Evolutionary conservation across 306 rosid genomes (phyloP).

Genomic region (Rosa multiflora): DNA sequence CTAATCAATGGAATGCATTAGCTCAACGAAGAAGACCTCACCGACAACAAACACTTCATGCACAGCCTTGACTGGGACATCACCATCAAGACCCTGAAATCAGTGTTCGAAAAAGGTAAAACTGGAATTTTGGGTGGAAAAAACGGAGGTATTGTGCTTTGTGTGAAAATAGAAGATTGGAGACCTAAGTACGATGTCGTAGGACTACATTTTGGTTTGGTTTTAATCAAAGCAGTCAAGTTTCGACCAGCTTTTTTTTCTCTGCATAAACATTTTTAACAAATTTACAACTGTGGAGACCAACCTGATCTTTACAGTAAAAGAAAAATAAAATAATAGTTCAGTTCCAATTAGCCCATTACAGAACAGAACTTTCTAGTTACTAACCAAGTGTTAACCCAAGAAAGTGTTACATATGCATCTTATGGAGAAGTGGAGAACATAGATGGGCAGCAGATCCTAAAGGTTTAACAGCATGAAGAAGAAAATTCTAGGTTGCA

Average conservation of each 20-base stretch:
- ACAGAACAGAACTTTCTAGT: neutral
- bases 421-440: neutral
- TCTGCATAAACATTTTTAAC: neutral
- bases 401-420: neutral
- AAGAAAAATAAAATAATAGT: neutral
- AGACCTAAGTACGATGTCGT: neutral
- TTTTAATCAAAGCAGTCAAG: neutral
- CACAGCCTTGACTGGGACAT: constrained; percentile 12
- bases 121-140: neutral
- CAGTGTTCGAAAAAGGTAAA: neutral
- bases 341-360: neutral
- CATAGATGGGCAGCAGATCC: neutral
- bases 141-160: neutral
- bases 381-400: neutral
- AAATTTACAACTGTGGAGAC: neutral
- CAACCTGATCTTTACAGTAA: neutral
- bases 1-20: neutral
- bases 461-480: neutral
- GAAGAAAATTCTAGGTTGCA: neutral
- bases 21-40: neutral
- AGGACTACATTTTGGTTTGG: neutral
- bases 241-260: neutral
- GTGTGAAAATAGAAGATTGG: neutral
- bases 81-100: constrained; percentile 13
- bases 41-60: neutral